Conservation (phyloP, 768 basidiomycete genomes). For the Macrolepiota fuliginosa region DNA sequence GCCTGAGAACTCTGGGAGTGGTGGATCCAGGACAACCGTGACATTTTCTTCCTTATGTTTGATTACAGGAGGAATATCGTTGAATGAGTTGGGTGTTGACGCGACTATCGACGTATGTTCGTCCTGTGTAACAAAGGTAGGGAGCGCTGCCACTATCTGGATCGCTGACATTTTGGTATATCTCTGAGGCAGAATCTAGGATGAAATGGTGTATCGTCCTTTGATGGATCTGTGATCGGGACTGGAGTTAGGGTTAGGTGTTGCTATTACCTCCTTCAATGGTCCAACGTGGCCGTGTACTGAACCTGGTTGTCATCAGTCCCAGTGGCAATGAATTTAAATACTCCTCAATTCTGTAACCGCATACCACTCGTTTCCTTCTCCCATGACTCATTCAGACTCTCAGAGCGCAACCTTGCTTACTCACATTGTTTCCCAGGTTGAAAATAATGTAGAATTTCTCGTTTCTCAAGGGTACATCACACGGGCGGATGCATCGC, state of each 20-base stretch:
- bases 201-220: neutral
- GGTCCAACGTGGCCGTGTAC: neutral
- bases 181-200: neutral
- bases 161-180: constrained; percentile 35
- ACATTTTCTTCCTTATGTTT: constrained; percentile 74
- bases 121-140: constrained; percentile 45
- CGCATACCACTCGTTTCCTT: neutral
- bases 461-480: constrained; percentile 55
- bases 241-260: constrained; percentile 1
- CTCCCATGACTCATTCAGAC: constrained; percentile 30
- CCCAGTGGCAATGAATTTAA: neutral
- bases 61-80: constrained; percentile 80
- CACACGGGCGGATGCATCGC: constrained; percentile 43
- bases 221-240: neutral
- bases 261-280: neutral
- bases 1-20: constrained; percentile 54
- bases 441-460: constrained; percentile 57
- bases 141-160: constrained; percentile 33
- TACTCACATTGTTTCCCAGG: constrained; percentile 55
- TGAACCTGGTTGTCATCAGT: neutral
- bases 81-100: constrained; percentile 85
- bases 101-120: constrained; percentile 65
- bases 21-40: constrained; percentile 65
- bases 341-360: neutral
- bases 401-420: constrained; percentile 46